A percentile compares a stretch with the other conserved stretches of the same genome.
These are phyloP conservation scores for Larix kaempferi DNA, from an alignment of 75 land plant species.

Conservation along the genomic window DNA sequence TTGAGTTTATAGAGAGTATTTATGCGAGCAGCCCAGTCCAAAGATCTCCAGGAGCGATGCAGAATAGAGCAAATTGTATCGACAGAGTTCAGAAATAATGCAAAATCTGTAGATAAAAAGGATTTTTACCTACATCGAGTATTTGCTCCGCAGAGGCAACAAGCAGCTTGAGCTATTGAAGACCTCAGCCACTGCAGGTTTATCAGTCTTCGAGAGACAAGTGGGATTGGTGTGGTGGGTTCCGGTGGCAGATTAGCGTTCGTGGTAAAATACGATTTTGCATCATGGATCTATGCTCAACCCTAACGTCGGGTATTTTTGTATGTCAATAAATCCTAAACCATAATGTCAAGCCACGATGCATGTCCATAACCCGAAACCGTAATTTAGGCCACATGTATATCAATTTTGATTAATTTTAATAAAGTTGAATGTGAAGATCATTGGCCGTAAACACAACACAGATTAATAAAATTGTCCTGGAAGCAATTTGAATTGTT, in stretches of 20 bases:
- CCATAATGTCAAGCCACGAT: no score
- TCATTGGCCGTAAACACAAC: no score
- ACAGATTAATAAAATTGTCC: no score
- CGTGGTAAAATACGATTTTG: background rate
- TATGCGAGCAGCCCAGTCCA: conserved; percentile 70
- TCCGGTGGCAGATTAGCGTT: no score
- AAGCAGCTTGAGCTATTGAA: conserved; percentile 82
- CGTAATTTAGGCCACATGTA: background rate
- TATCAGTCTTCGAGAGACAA: conserved; percentile 14
- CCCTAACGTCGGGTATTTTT: no score
- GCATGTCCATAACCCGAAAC: no score
- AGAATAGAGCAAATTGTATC: conserved; percentile 57
- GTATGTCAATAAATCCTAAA: no score
- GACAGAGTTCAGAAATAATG: conserved; percentile 66
- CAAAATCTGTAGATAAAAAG: conserved; percentile 61
- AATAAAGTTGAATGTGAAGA: no score
- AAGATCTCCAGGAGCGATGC: conserved; percentile 56
- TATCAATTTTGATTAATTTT: background rate
- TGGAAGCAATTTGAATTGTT: no score
- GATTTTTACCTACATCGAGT: conserved; percentile 74
- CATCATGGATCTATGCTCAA: background rate
- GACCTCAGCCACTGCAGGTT: conserved; percentile 46
- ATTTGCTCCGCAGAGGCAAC: conserved; percentile 63
- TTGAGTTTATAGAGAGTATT: conserved; percentile 69
- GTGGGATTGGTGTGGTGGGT: no score